Evolutionary conservation across 2,329 filamentous ascomycete genomes (phyloP).

Genomic region (Neocatenulostroma microsporum): DNA sequence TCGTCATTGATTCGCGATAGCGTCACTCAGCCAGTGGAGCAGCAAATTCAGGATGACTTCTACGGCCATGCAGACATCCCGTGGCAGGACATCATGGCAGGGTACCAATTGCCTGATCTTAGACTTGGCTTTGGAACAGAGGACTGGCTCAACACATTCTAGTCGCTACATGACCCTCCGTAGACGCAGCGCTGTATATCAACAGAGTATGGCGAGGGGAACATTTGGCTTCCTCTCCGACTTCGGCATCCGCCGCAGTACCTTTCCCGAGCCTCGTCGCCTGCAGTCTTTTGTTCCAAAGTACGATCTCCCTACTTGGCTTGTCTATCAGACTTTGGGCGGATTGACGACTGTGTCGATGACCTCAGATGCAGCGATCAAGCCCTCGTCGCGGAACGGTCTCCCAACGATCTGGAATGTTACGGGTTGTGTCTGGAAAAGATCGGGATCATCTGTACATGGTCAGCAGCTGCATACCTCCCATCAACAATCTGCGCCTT

Average conservation of each 20-base stretch:
- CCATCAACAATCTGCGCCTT: background rate
- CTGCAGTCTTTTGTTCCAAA: no score
- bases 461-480: background rate
- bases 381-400: constrained; percentile 9
- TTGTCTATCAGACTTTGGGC: no score
- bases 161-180: background rate
- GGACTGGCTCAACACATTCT: background rate
- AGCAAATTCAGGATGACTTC: background rate
- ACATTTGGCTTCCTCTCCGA: no score
- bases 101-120: constrained; percentile 3
- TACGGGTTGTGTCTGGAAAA: constrained; percentile 11
- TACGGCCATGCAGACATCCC: background rate
- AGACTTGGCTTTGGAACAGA: background rate
- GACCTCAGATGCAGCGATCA: constrained; percentile 6
- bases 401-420: constrained; percentile 12
- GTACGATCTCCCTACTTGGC: no score
- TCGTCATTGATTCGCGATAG: background rate
- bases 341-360: constrained; percentile 9
- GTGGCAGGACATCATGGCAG: constrained; percentile 2
- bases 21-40: background rate
- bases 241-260: no score
- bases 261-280: no score
- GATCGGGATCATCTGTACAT: constrained; percentile 9
- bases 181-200: no score
- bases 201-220: no score